These are phyloP conservation scores for Tritrichomonas musculus DNA, from an alignment of 208 protist species.

Conservation along the genomic window DNA sequence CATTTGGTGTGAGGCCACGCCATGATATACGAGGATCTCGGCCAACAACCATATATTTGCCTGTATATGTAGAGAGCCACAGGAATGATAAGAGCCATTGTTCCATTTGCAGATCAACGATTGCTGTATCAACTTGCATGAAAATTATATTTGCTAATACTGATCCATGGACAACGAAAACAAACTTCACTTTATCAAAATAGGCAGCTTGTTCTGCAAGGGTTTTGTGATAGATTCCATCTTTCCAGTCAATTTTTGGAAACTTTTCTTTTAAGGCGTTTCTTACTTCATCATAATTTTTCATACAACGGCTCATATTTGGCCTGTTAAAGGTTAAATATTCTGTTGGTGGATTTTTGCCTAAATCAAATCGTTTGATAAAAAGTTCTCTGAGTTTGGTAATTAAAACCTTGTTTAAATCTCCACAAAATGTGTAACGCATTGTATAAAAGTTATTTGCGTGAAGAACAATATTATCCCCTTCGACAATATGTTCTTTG, in stretches of 20 bases:
- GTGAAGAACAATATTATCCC: background rate
- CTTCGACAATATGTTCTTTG: background rate
- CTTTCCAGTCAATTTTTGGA: background rate
- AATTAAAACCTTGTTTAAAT: background rate
- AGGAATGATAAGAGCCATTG: constrained; percentile 5
- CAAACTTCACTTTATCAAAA: background rate
- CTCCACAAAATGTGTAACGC: background rate
- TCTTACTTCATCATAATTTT: background rate
- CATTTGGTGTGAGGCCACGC: too few relatives aligned
- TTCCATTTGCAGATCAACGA: constrained; percentile 25
- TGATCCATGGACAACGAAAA: constrained; percentile 3
- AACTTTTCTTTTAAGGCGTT: background rate
- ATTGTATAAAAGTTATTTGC: background rate
- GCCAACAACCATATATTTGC: background rate
- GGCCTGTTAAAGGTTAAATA: background rate
- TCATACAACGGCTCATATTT: background rate
- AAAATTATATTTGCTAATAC: background rate
- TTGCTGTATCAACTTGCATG: background rate
- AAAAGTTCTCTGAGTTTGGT: background rate
- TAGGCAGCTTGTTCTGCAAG: background rate
- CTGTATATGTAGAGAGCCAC: background rate
- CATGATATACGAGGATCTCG: background rate
- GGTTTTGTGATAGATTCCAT: background rate
- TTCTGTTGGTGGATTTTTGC: background rate
- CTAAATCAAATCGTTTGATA: background rate